Conservation (phyloP, 768 basidiomycete species). For the Podaxis sp. region DNA sequence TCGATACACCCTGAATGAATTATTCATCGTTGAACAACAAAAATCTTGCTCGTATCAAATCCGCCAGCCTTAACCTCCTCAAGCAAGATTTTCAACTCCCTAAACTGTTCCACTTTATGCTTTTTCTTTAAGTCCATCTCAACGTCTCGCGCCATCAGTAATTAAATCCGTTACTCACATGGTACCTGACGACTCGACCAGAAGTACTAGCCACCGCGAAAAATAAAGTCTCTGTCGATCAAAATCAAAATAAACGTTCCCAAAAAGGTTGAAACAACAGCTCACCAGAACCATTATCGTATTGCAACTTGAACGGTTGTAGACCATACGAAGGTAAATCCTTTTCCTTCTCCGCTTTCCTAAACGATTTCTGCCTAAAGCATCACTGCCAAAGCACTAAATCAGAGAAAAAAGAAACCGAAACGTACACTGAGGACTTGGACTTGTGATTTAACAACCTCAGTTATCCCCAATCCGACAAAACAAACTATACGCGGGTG, state of each 20-base stretch:
- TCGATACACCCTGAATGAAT: too few relatives aligned
- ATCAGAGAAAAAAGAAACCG: too few relatives aligned
- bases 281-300: slow-evolving; percentile 20
- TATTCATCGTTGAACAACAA: neutral
- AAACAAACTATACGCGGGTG: slow-evolving; percentile 72
- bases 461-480: slow-evolving; percentile 66
- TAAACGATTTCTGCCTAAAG: neutral
- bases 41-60: neutral
- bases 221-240: slow-evolving; percentile 53
- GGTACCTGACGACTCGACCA: slow-evolving; percentile 66
- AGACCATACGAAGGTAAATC: slow-evolving; percentile 31
- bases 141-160: neutral
- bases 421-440: slow-evolving; percentile 17
- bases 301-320: slow-evolving; percentile 47
- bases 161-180: slow-evolving; percentile 33
- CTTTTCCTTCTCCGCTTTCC: slow-evolving; percentile 7
- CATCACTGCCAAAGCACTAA: neutral
- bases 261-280: neutral
- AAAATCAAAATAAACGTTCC: neutral
- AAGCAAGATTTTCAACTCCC: neutral
- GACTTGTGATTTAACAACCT: slow-evolving; percentile 27
- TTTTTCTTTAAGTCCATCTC: neutral
- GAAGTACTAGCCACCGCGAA: slow-evolving; percentile 78
- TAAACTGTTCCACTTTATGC: neutral
- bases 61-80: neutral